Conservation (phyloP, 2,329 filamentous ascomycete species). For the Thyridium curvatum region DNA sequence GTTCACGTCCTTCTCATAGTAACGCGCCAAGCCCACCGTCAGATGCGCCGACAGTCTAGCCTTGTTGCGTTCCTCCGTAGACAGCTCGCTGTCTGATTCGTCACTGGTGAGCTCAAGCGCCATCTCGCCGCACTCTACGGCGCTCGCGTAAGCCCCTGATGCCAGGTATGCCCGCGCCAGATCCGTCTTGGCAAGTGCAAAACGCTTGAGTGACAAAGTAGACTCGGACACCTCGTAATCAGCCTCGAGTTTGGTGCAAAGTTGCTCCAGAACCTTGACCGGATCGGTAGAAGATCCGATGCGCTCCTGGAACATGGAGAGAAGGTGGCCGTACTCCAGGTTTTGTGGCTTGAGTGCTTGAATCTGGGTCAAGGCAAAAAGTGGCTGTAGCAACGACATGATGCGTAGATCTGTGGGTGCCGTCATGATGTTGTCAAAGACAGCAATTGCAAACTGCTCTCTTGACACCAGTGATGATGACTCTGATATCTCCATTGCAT, state of each 20-base stretch:
- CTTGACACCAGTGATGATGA: constrained; percentile 68
- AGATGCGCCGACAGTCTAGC: constrained; percentile 79
- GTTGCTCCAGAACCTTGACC: constrained; percentile 54
- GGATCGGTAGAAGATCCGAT: constrained; percentile 62
- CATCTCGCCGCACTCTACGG: constrained; percentile 73
- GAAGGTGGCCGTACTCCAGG: constrained; percentile 68
- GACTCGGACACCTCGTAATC: constrained; percentile 85
- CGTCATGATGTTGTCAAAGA: constrained; percentile 74
- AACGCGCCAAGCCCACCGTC: constrained; percentile 77
- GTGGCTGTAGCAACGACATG: constrained; percentile 70
- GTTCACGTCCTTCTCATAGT: constrained; percentile 59
- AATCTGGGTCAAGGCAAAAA: constrained; percentile 84
- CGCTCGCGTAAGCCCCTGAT: constrained; percentile 54
- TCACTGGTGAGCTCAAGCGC: constrained; percentile 74
- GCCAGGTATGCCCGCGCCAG: constrained; percentile 80
- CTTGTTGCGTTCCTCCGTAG: constrained; percentile 57
- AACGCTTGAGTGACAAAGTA: constrained; percentile 62
- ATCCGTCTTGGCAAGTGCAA: constrained; percentile 80
- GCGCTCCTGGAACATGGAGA: constrained; percentile 75
- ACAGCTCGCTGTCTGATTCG: constrained; percentile 60
- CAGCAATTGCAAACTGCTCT: constrained; percentile 70
- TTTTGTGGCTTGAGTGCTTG: constrained; percentile 65
- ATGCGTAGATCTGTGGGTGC: constrained; percentile 43
- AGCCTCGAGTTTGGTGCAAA: constrained; percentile 67
- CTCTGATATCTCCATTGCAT: constrained; percentile 88